Conservation (phyloP, 179 eudicot genomes). For the Drosera spatulata region DNA sequence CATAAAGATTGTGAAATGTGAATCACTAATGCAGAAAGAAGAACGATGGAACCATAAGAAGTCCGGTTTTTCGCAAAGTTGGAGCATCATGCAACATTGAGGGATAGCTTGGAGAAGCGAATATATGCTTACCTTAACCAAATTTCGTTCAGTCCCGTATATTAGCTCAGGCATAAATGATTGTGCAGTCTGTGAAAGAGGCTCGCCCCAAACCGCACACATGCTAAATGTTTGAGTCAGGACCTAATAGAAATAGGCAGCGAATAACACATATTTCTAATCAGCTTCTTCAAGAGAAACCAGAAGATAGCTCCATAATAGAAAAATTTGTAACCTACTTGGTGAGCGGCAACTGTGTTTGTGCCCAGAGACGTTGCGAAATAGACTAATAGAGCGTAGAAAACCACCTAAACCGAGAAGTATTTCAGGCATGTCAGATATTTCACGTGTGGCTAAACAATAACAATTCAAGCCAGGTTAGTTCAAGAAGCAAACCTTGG, state of each 20-base stretch:
- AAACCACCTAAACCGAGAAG: constrained; percentile 17
- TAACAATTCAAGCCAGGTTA: background rate
- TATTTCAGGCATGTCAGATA: background rate
- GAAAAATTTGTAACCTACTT: constrained; percentile 12
- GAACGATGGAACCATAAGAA: too few relatives aligned
- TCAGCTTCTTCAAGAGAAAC: background rate
- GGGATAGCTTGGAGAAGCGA: background rate
- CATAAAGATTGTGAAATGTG: too few relatives aligned
- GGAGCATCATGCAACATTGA: too few relatives aligned
- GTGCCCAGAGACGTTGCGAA: constrained; percentile 41
- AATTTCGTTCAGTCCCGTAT: constrained; percentile 67
- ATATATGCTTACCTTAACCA: constrained; percentile 42
- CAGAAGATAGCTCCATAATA: background rate
- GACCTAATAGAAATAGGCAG: constrained; percentile 35
- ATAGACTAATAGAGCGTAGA: constrained; percentile 30
- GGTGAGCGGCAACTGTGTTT: constrained; percentile 38
- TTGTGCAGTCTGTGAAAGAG: constrained; percentile 95
- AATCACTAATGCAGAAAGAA: constrained; percentile 1
- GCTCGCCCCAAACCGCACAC: constrained; percentile 90
- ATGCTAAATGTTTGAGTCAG: constrained; percentile 61
- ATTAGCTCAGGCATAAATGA: constrained; percentile 96
- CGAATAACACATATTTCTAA: background rate
- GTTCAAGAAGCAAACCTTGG: constrained; percentile 53
- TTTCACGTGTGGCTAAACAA: background rate
- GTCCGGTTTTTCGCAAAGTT: too few relatives aligned